phyloP scores from a whole-genome alignment of 768 basidiomycete species.

The Leccinum longicurvipes region DNA sequence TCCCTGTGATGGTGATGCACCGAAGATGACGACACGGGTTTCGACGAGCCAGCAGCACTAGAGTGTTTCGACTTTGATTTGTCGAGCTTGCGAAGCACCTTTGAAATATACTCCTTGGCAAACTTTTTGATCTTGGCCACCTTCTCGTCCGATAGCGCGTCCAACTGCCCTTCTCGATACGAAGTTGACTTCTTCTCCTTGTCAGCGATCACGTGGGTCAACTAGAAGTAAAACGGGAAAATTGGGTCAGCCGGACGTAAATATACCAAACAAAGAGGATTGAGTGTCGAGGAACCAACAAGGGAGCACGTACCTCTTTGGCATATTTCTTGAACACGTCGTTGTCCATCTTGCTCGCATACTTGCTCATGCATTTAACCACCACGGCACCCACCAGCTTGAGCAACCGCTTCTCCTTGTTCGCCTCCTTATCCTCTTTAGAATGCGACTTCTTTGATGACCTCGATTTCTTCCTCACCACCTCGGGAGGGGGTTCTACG shows the following conservation, averaged over 20 bases:
- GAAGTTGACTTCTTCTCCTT: slow-evolving; percentile 92
- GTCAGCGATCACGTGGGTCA: slow-evolving; percentile 82
- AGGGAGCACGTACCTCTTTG: slow-evolving; percentile 65
- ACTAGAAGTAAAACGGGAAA: slow-evolving; percentile 38
- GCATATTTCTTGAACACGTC: slow-evolving; percentile 94
- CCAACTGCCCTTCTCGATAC: slow-evolving; percentile 71
- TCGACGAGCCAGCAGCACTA: slow-evolving; percentile 8
- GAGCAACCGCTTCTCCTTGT: slow-evolving; percentile 77
- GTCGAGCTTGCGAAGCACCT: slow-evolving; percentile 67
- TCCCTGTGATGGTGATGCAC: neutral
- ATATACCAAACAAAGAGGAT: neutral
- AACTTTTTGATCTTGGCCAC: slow-evolving; percentile 87
- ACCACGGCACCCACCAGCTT: slow-evolving; percentile 88
- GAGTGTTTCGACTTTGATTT: slow-evolving; percentile 32
- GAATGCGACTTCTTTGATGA: slow-evolving; percentile 39
- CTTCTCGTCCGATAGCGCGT: slow-evolving; percentile 83
- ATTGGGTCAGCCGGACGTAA: neutral
- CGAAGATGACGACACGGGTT: slow-evolving; percentile 18
- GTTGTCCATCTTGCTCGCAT: slow-evolving; percentile 66
- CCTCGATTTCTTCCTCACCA: slow-evolving; percentile 28
- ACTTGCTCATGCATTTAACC: slow-evolving; percentile 90
- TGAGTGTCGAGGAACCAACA: neutral
- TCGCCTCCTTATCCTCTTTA: slow-evolving; percentile 58
- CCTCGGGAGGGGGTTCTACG: slow-evolving; percentile 11
- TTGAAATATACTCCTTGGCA: slow-evolving; percentile 84